These are phyloP conservation scores for Venturia carpophila DNA, from an alignment of 2,329 filamentous ascomycete species.

Conservation along the genomic window DNA sequence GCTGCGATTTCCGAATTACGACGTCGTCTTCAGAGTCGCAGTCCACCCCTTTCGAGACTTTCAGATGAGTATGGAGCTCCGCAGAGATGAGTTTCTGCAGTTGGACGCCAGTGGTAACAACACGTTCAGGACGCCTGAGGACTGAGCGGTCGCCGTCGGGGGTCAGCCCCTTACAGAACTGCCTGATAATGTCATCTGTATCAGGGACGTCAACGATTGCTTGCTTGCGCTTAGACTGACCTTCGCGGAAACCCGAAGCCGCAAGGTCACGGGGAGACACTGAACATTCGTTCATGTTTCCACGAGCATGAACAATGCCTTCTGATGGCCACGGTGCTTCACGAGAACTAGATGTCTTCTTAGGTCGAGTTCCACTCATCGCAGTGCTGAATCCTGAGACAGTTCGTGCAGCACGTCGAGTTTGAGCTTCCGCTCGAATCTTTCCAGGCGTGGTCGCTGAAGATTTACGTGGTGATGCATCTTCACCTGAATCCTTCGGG, in stretches of 20 bases:
- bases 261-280: slow-evolving; percentile 24
- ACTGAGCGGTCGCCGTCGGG: background rate
- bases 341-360: background rate
- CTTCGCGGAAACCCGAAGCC: slow-evolving; percentile 19
- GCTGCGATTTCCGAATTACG: background rate
- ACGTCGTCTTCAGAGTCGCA: slow-evolving; percentile 2
- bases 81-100: background rate
- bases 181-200: slow-evolving; percentile 11
- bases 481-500: background rate
- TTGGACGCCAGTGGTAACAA: slow-evolving; percentile 8
- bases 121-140: background rate
- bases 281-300: slow-evolving; percentile 22
- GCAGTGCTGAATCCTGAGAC: background rate
- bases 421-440: slow-evolving; percentile 30
- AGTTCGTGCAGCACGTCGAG: background rate
- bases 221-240: slow-evolving; percentile 22
- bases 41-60: background rate
- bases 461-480: slow-evolving; percentile 20
- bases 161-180: background rate
- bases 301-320: slow-evolving; percentile 57
- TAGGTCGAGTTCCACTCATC: background rate
- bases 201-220: slow-evolving; percentile 3
- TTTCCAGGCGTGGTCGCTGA: slow-evolving; percentile 42
- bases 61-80: background rate
- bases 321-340: slow-evolving; percentile 57